Percentiles rank a stretch among this genome's conserved stretches.
These are phyloP conservation scores for Blastobotrys muscicola DNA, from an alignment of 805 yeast genomes.

Conservation along the genomic window DNA sequence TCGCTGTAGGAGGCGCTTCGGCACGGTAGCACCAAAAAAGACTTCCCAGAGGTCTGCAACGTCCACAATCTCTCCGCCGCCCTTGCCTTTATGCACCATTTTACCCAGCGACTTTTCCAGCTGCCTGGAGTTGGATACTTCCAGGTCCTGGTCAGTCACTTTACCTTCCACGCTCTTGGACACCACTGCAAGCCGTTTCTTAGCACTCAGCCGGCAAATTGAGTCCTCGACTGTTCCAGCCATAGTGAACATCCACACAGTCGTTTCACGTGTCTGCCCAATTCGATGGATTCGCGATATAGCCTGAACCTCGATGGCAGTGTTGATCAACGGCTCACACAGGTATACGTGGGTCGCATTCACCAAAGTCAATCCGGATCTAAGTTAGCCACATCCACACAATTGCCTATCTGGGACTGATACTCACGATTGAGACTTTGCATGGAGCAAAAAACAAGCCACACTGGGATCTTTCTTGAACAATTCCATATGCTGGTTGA, in stretches of 20 bases:
- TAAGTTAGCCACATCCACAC: constrained; percentile 11
- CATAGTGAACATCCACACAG: constrained; percentile 87
- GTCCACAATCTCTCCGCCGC: constrained; percentile 51
- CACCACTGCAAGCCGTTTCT: constrained; percentile 37
- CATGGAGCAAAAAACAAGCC: constrained; percentile 82
- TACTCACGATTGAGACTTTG: constrained; percentile 63
- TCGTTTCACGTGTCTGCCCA: constrained; percentile 75
- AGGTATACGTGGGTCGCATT: constrained; percentile 89
- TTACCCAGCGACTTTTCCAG: constrained; percentile 43
- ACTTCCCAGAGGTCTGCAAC: constrained; percentile 55
- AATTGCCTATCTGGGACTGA: not conserved
- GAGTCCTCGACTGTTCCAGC: constrained; percentile 83
- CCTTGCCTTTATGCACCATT: constrained; percentile 36
- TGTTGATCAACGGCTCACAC: constrained; percentile 86
- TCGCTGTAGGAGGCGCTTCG: no score
- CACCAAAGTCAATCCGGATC: constrained; percentile 74
- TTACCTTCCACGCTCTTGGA: constrained; percentile 17
- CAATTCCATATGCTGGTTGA: constrained; percentile 39
- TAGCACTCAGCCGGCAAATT: constrained; percentile 59
- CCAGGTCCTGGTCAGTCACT: constrained; percentile 24
- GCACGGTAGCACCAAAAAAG: constrained; percentile 32
- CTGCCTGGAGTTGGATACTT: constrained; percentile 46
- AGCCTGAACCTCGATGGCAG: constrained; percentile 84
- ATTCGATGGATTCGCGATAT: constrained; percentile 86
- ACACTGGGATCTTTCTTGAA: constrained; percentile 52